Base-by-base conservation (phyloP, 192 early-diverging fungal genomes). In the Backusella tarrabulga region DNA sequence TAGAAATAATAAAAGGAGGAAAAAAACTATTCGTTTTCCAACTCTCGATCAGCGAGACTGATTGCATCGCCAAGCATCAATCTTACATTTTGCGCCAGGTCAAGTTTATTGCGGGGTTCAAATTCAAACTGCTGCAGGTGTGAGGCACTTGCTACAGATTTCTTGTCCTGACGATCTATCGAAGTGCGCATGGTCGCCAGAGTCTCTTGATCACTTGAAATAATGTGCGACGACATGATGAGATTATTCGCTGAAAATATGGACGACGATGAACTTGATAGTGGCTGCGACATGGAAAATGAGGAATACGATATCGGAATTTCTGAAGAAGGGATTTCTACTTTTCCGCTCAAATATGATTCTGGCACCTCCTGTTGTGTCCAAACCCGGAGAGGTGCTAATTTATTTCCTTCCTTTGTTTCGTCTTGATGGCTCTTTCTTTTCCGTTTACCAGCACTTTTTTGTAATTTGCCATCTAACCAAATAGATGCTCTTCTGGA, bases 21-120 rank as follows among this genome's bases (percentile, higher is more conserved):
- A 69, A n/a, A 36, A 69, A n/a, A 19, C 12, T 21, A 41, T 70
- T 70, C 34, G 26, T 26, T 40, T 15, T 72, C 71, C 40, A 72
- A 34, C 42, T 72, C 71, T 72, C 29, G 71, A 52, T 72, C 71
- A 35, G 71, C 71, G 6, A 52, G 40, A 52, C 23, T 44, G 42
- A 72, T 72, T 34, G 71, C 71, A 52, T 72, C 71, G 23, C 71
- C 71, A n/a, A 72, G 40, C 36, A 72, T 54, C 21, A 8, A 29
- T n/a, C 42, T 72, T 44, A 72, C 71, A 15, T 72, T 44, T 72
- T 72, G 44, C 29, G 71, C 71, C 34, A 72, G 21, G 21, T 68
- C 34, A 7, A 68, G 29, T 35, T n/a, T 68, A 2, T 12, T 41
- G 21, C 56, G 56, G 23, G 54, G 54, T 23, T 56, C 54, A 56